Evolutionary conservation across 1,284 basidiomycete species (phyloP).

Genomic region (Ganoderma leucocontextum): DNA sequence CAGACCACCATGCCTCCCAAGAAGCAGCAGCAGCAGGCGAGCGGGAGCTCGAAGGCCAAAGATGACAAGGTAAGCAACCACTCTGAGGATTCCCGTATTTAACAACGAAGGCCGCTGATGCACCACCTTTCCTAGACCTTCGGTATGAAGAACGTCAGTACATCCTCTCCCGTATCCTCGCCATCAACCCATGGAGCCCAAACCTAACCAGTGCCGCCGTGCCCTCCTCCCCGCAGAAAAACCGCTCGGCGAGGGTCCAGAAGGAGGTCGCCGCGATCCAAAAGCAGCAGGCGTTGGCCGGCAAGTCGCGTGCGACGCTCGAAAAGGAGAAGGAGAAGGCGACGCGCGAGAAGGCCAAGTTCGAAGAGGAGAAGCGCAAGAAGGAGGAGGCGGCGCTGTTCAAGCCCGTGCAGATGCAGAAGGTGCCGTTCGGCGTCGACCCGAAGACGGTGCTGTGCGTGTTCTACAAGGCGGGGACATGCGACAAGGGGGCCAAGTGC

Average conservation of each 20-base stretch:
- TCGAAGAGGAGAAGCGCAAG: constrained; percentile 84
- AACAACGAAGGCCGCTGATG: constrained; percentile 40
- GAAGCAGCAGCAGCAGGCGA: constrained; percentile 55
- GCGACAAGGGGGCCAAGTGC: constrained; percentile 92
- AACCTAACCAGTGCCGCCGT: background rate
- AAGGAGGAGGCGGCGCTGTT: constrained; percentile 89
- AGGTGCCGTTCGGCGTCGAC: constrained; percentile 95
- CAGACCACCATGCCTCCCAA: constrained; percentile 72
- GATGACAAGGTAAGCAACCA: constrained; percentile 72
- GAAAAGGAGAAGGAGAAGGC: constrained; percentile 87
- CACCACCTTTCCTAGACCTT: constrained; percentile 70
- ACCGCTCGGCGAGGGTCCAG: constrained; percentile 94
- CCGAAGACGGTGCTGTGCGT: constrained; percentile 92
- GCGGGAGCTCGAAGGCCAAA: constrained; percentile 69
- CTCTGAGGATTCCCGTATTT: constrained; percentile 13
- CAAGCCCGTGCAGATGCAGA: constrained; percentile 82
- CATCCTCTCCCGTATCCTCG: constrained; percentile 11
- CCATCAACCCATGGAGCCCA: background rate
- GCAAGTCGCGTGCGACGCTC: constrained; percentile 80
- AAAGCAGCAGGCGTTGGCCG: constrained; percentile 73
- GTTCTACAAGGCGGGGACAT: constrained; percentile 89
- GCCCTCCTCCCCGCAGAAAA: constrained; percentile 68
- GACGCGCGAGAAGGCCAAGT: constrained; percentile 78
- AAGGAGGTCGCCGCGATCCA: constrained; percentile 84
- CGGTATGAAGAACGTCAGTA: constrained; percentile 89